Percentiles rank a stretch among this genome's conserved stretches.
These are phyloP conservation scores for Ustilago vetiveriae DNA, from an alignment of 1,284 basidiomycete species.

Conservation along the genomic window DNA sequence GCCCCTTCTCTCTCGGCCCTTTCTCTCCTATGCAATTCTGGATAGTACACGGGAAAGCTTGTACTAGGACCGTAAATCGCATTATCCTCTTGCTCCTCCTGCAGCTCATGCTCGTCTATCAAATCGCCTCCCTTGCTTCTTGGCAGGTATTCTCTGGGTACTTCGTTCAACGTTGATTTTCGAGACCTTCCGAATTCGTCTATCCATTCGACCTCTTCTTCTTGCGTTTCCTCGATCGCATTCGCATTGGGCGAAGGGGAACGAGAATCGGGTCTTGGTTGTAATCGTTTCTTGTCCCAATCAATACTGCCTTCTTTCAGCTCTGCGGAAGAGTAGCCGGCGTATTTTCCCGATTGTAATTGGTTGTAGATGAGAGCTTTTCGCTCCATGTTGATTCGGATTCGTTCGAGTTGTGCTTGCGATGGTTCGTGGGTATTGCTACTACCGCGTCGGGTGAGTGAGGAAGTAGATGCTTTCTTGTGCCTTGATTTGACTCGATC, in stretches of 20 bases:
- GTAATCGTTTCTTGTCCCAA: conserved; percentile 71
- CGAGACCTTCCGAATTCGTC: conserved; percentile 85
- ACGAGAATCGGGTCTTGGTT: conserved; percentile 16
- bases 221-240: conserved; percentile 31
- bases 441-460: too few relatives aligned
- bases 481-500: neutral
- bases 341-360: conserved; percentile 80
- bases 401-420: conserved; percentile 71
- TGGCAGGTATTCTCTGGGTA: conserved; percentile 77
- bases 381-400: conserved; percentile 74
- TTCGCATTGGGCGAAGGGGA: conserved; percentile 24
- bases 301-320: conserved; percentile 83
- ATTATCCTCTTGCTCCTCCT: conserved; percentile 11
- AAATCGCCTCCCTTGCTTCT: conserved; percentile 67
- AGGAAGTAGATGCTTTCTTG: neutral
- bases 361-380: conserved; percentile 87
- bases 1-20: neutral
- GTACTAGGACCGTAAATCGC: conserved; percentile 63
- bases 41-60: conserved; percentile 85
- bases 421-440: neutral
- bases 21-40: neutral
- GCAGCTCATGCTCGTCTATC: conserved; percentile 4
- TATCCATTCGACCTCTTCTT: conserved; percentile 77
- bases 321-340: conserved; percentile 72
- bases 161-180: conserved; percentile 76